These are phyloP conservation scores for Boletus holoroseus DNA, from an alignment of 1,284 basidiomycete genomes.

Conservation along the genomic window DNA sequence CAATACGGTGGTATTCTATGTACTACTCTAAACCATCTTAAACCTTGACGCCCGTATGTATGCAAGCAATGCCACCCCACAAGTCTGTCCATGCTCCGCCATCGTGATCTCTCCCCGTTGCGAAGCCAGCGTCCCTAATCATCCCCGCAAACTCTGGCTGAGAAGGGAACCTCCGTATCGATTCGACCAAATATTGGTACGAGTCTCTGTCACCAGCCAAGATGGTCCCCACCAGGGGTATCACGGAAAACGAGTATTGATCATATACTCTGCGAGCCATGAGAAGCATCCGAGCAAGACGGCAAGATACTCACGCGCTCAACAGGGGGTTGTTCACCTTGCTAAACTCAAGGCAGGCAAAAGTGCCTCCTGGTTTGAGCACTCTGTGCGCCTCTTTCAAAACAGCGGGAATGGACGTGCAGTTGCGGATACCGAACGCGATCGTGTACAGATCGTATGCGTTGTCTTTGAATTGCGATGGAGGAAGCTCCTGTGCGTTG, in stretches of 20 bases:
- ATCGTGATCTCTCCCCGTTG: slow-evolving; percentile 71
- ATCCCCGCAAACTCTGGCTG: slow-evolving; percentile 89
- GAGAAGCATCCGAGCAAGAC: slow-evolving; percentile 1
- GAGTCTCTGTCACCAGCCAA: slow-evolving; percentile 93
- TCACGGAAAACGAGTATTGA: slow-evolving; percentile 94
- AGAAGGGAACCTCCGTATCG: slow-evolving; percentile 90
- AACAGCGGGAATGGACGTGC: slow-evolving; percentile 88
- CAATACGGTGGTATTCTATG: neutral
- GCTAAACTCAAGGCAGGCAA: slow-evolving; percentile 96
- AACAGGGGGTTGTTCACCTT: slow-evolving; percentile 88
- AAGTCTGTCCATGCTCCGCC: slow-evolving; percentile 86
- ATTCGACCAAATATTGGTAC: slow-evolving; percentile 98
- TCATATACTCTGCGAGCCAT: slow-evolving; percentile 70
- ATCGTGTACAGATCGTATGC: slow-evolving; percentile 97
- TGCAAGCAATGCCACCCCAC: slow-evolving; percentile 81
- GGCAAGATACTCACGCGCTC: slow-evolving; percentile 58
- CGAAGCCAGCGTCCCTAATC: slow-evolving; percentile 83
- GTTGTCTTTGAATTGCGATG: slow-evolving; percentile 66
- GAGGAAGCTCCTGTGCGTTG: slow-evolving; percentile 82
- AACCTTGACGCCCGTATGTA: slow-evolving; percentile 83
- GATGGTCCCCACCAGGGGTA: slow-evolving; percentile 92
- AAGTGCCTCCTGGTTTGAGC: slow-evolving; percentile 93
- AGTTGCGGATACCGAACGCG: slow-evolving; percentile 97
- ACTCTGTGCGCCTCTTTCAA: slow-evolving; percentile 90
- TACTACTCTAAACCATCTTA: slow-evolving; percentile 28